phyloP scores from a whole-genome alignment of 352 stramenopile species.

The Thalassiosira hispida region DNA sequence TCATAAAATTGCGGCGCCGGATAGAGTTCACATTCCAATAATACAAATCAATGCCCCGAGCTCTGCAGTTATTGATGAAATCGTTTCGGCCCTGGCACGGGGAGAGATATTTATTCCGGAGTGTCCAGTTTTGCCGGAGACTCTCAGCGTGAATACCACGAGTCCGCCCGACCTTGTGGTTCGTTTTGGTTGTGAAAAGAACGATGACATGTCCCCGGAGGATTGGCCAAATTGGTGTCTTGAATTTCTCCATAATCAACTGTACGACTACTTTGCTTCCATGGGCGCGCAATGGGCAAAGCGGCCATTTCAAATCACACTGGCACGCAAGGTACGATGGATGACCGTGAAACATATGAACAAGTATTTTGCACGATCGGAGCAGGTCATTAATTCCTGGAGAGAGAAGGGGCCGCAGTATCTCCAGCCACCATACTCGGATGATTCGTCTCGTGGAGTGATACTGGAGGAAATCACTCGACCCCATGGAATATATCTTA shows the following conservation, averaged over 20 bases:
- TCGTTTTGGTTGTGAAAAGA: slow-evolving; percentile 82
- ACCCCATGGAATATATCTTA: slow-evolving; percentile 84
- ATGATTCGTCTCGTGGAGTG: slow-evolving; percentile 56
- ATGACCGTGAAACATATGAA: slow-evolving; percentile 87
- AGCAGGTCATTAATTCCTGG: slow-evolving; percentile 82
- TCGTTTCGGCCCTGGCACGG: slow-evolving; percentile 73
- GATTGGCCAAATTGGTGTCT: slow-evolving; percentile 86
- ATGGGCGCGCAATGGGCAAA: slow-evolving; percentile 76
- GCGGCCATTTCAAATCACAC: slow-evolving; percentile 81
- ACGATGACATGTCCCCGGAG: slow-evolving; percentile 81
- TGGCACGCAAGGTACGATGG: slow-evolving; percentile 82
- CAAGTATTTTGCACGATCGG: slow-evolving; percentile 82
- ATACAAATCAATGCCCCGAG: slow-evolving; percentile 79
- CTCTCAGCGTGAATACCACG: slow-evolving; percentile 74
- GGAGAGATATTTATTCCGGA: slow-evolving; percentile 86
- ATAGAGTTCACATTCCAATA: slow-evolving; percentile 85
- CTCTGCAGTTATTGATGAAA: slow-evolving; percentile 61
- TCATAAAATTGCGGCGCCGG: slow-evolving; percentile 69
- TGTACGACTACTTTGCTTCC: slow-evolving; percentile 82
- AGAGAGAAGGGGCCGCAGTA: slow-evolving; percentile 83
- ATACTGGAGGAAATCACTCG: slow-evolving; percentile 78
- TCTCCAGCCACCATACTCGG: slow-evolving; percentile 73
- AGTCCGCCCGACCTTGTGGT: slow-evolving; percentile 80
- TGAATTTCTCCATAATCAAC: slow-evolving; percentile 86
- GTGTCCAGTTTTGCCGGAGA: slow-evolving; percentile 79